Evolutionary conservation across 352 stramenopile genomes (phyloP).

Genomic region (Phytopythium helicoides): DNA sequence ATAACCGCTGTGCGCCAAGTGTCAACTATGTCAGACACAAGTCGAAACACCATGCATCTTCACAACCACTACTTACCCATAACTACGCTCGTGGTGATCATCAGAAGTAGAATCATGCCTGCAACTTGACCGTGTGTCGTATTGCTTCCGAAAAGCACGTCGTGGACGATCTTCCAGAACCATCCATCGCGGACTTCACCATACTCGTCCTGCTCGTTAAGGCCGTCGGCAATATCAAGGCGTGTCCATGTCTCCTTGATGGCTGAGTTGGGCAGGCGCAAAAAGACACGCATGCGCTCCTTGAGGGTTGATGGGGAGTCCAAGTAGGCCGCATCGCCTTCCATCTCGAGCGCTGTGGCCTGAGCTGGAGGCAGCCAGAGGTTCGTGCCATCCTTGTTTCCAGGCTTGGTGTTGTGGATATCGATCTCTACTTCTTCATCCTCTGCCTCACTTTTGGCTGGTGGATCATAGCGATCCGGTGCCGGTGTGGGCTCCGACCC

Average conservation of each 20-base stretch:
- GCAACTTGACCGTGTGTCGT: slow-evolving; percentile 54
- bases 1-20: slow-evolving; percentile 36
- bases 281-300: slow-evolving; percentile 19
- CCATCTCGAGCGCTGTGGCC: slow-evolving; percentile 18
- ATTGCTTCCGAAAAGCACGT: slow-evolving; percentile 67
- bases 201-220: slow-evolving; percentile 34
- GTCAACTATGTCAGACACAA: slow-evolving; percentile 3
- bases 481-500: background rate
- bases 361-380: slow-evolving; percentile 15
- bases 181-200: slow-evolving; percentile 24
- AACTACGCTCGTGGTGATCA: slow-evolving; percentile 70
- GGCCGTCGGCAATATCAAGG: slow-evolving; percentile 28
- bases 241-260: slow-evolving; percentile 32
- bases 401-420: slow-evolving; percentile 8
- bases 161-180: slow-evolving; percentile 58
- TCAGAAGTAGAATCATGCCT: slow-evolving; percentile 58
- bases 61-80: slow-evolving; percentile 33
- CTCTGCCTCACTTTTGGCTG: slow-evolving; percentile 6
- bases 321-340: slow-evolving; percentile 9
- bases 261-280: slow-evolving; percentile 24
- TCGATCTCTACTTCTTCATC: slow-evolving; percentile 34
- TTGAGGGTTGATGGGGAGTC: slow-evolving; percentile 7
- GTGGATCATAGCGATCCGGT: slow-evolving; percentile 19
- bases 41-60: slow-evolving; percentile 3
- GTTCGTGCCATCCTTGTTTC: background rate